These are phyloP conservation scores for Serendipita vermifera DNA, from an alignment of 768 basidiomycete species.

Conservation along the genomic window DNA sequence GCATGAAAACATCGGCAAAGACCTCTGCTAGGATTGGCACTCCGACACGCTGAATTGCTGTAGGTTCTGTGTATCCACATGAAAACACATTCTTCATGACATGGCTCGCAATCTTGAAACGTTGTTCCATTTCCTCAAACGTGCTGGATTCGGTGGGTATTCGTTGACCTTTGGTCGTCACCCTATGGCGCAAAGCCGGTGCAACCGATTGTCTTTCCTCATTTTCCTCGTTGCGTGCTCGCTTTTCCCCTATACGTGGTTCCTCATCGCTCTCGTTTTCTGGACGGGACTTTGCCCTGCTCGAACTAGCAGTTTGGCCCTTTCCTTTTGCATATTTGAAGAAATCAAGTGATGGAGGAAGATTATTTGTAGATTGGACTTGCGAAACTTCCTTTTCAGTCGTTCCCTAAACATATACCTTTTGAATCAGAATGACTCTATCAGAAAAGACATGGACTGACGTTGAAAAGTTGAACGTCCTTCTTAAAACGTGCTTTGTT, in stretches of 20 bases:
- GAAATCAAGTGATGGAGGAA: slow-evolving; percentile 77
- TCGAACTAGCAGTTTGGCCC: too few species aligned
- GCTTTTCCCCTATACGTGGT: slow-evolving; percentile 12
- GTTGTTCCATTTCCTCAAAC: slow-evolving; percentile 46
- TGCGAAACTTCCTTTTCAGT: slow-evolving; percentile 18
- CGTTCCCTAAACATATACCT: slow-evolving; percentile 15
- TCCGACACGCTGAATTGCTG: slow-evolving; percentile 68
- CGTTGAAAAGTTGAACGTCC: slow-evolving; percentile 61
- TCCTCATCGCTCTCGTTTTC: slow-evolving; percentile 35
- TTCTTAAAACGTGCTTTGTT: slow-evolving; percentile 59
- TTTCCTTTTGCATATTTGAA: slow-evolving; percentile 71
- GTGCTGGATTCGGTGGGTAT: slow-evolving; percentile 46
- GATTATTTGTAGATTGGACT: slow-evolving; percentile 29
- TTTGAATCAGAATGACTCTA: slow-evolving; percentile 9
- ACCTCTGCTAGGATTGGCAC: slow-evolving; percentile 74
- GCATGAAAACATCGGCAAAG: slow-evolving; percentile 18
- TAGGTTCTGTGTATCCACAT: slow-evolving; percentile 53
- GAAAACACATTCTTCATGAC: slow-evolving; percentile 50
- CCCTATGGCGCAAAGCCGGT: slow-evolving; percentile 51
- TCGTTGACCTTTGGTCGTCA: slow-evolving; percentile 59
- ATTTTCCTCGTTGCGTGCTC: slow-evolving; percentile 13
- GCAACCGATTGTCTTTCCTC: slow-evolving; percentile 12
- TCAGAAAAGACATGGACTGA: slow-evolving; percentile 18
- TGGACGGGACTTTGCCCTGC: slow-evolving; percentile 23
- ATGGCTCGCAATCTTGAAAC: slow-evolving; percentile 45